These are phyloP conservation scores for Sambucus nigra DNA, from an alignment of 129 eudicot species.

Conservation along the genomic window DNA sequence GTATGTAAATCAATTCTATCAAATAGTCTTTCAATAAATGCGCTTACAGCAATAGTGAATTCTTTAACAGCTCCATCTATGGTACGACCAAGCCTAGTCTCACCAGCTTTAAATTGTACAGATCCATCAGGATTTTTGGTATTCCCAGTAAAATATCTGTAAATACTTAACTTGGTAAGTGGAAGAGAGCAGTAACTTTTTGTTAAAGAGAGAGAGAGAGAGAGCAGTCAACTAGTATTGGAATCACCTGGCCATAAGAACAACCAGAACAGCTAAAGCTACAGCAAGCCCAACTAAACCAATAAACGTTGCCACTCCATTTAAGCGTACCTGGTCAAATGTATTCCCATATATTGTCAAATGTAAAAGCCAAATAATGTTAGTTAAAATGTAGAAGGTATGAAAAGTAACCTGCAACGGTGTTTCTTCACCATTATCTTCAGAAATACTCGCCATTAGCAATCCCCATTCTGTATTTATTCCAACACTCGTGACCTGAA, in stretches of 20 bases:
- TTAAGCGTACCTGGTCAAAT: constrained; percentile 64
- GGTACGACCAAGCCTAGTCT: constrained; percentile 50
- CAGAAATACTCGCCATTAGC: constrained; percentile 97
- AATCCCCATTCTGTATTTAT: constrained; percentile 97
- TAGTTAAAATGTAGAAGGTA: not conserved
- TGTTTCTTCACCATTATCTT: constrained; percentile 98
- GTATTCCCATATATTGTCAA: not conserved
- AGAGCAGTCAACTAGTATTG: not conserved
- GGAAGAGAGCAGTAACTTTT: not conserved
- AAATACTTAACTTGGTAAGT: not conserved
- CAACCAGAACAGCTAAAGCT: constrained; percentile 60
- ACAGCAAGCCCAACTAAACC: constrained; percentile 86
- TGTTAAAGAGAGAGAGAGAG: not conserved
- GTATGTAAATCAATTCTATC: not conserved
- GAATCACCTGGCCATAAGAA: constrained; percentile 63
- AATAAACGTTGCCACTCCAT: constrained; percentile 91
- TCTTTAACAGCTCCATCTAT: constrained; percentile 79
- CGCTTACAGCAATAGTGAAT: constrained; percentile 84
- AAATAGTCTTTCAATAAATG: not conserved
- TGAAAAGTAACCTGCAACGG: constrained; percentile 74
- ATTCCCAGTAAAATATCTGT: constrained; percentile 80
- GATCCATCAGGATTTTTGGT: constrained; percentile 25
- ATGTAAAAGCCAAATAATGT: not conserved
- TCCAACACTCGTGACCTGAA: constrained; percentile 86
- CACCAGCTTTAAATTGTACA: constrained; percentile 47